Evolutionary conservation across 108 stramenopile species (phyloP), one percentile per base, ranked within the genome.

Genomic region (Fistulifera pelliculosa): DNA sequence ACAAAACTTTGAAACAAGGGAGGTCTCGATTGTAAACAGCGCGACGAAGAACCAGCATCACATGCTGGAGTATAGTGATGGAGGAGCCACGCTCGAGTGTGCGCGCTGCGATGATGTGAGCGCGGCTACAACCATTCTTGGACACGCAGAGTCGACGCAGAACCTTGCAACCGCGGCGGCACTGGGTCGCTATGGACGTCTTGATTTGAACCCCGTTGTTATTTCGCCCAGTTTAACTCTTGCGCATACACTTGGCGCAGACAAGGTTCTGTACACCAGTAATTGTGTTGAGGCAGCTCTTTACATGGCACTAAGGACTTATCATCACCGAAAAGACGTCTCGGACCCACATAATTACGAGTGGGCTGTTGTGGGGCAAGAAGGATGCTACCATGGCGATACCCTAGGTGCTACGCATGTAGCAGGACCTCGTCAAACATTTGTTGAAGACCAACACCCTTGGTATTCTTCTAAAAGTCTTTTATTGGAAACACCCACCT

Each of bases 381-480:
- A 47, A 17, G 57, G 28, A 17, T 58, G 56, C 25, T 65, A 65
- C 56, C 64, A 65, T 49, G 64, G 64, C 17, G 64, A 65, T 58
- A 65, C 64, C 7, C 39, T 65, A 31, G 64, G 57, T 25, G 57
- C 49, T 6, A 58, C 58, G 57, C 27, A 65, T 26, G 56, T 58
- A 15, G 47, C 64, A 26, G 64, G 58, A 49, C 64, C 64, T 11
- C 31, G 31, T 35, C 58, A 57, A 39, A 27, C 58, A 50, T 65
- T 58, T 57, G 58, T 58, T 23, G 14, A 65, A 57, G 64, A 48
- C 19, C 64, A 65, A 27, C 56, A 57, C 14, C 64, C 64, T 11
- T 65, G 64, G 64, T 65, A 65, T 41, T 58, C 58, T 10, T 45
- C 57, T 19, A 65, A 49, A 38, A 57, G 64, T 21, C 38, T 65